A percentile compares a stretch with the other conserved stretches of the same genome.
Conservation (phyloP, 768 basidiomycete genomes). For the Filobasidium floriforme region DNA sequence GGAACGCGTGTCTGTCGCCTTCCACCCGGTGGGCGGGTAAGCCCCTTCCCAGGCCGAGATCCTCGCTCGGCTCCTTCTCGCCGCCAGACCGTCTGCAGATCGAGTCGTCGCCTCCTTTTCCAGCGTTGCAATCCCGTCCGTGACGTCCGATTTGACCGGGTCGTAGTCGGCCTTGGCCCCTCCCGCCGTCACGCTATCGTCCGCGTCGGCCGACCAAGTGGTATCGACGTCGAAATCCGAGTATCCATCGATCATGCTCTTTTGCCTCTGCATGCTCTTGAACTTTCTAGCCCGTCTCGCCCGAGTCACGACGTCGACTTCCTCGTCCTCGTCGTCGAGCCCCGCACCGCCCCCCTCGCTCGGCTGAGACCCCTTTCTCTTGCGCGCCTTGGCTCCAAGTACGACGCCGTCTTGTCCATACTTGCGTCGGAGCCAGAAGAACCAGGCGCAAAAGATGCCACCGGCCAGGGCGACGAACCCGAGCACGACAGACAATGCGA, state of each 20-base stretch:
- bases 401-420: constrained; percentile 32
- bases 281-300: constrained; percentile 32
- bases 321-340: constrained; percentile 4
- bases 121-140: not conserved
- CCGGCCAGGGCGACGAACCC: constrained; percentile 41
- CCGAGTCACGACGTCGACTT: constrained; percentile 3
- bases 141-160: not conserved
- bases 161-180: not conserved
- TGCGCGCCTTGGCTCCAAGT: not conserved
- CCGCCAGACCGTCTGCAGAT: not conserved
- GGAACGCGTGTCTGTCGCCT: not conserved
- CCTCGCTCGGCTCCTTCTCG: not conserved
- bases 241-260: constrained; percentile 43
- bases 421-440: constrained; percentile 41
- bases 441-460: constrained; percentile 42
- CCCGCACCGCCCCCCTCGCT: not conserved
- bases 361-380: constrained; percentile 8
- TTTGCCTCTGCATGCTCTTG: constrained; percentile 34
- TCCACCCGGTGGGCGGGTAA: constrained; percentile 17
- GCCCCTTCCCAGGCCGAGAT: constrained; percentile 17
- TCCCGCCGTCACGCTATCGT: not conserved
- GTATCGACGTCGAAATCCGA: constrained; percentile 35
- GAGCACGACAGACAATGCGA: constrained; percentile 32
- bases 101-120: not conserved
- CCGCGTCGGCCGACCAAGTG: constrained; percentile 25